These are phyloP conservation scores for Akanthomyces uredinophilus DNA, from an alignment of 2,329 filamentous ascomycete genomes.

Conservation along the genomic window DNA sequence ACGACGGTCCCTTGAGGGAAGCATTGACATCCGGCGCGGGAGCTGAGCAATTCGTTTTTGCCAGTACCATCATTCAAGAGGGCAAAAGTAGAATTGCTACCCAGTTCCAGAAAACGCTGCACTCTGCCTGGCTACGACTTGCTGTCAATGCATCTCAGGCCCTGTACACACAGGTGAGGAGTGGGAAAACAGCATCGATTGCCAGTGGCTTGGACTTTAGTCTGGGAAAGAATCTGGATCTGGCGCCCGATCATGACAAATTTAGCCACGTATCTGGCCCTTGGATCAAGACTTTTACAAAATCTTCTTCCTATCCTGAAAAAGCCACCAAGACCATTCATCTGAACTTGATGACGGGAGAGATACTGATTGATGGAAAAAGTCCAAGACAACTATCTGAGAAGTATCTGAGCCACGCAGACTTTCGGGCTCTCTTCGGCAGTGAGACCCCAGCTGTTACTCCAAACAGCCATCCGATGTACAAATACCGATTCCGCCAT, in stretches of 20 bases:
- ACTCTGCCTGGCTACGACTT: background rate
- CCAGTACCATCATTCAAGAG: background rate
- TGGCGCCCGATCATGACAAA: no score
- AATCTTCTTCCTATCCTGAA: no score
- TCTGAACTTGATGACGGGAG: background rate
- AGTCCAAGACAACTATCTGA: background rate
- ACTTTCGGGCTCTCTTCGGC: background rate
- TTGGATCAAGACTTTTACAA: background rate
- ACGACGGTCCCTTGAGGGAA: background rate
- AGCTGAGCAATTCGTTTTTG: background rate
- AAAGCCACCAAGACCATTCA: slow-evolving; percentile 20
- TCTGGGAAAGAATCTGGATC: background rate
- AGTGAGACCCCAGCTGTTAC: background rate
- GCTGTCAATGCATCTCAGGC: background rate
- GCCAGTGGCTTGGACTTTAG: fast-evolving
- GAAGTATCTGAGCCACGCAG: background rate
- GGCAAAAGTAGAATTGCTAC: background rate
- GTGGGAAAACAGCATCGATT: no score
- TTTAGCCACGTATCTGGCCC: no score
- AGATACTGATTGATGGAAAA: background rate
- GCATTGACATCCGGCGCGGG: background rate
- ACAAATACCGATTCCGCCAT: background rate
- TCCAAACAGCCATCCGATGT: background rate
- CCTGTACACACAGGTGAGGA: no score
- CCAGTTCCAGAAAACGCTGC: background rate